Conservation (phyloP, 2,329 filamentous ascomycete genomes). For the Polytolypa hystricis region DNA sequence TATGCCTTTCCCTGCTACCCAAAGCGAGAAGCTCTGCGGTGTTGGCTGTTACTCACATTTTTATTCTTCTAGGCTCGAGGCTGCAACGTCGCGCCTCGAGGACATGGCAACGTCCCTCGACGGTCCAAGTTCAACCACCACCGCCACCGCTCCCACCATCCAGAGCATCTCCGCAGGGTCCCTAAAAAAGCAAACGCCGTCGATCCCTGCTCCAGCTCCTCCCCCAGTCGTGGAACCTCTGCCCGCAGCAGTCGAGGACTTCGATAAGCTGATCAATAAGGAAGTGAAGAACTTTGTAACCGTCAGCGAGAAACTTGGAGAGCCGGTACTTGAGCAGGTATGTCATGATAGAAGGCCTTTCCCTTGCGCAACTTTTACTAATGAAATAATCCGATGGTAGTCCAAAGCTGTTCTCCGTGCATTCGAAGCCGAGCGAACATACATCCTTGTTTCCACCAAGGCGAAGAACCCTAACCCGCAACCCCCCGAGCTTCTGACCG, state of each 20-base stretch:
- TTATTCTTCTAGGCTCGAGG: slow-evolving; percentile 65
- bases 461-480: slow-evolving; percentile 81
- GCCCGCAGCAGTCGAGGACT: slow-evolving; percentile 74
- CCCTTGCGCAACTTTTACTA: background rate
- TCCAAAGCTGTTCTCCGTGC: slow-evolving; percentile 49
- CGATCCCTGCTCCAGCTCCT: slow-evolving; percentile 33
- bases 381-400: too few species aligned
- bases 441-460: slow-evolving; percentile 78
- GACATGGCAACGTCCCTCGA: slow-evolving; percentile 74
- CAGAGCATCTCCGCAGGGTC: slow-evolving; percentile 17
- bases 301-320: slow-evolving; percentile 66
- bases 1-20: background rate
- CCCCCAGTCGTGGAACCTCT: slow-evolving; percentile 47
- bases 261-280: slow-evolving; percentile 64
- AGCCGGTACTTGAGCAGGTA: slow-evolving; percentile 70
- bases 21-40: too few species aligned
- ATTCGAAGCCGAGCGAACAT: slow-evolving; percentile 77
- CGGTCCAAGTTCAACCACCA: slow-evolving; percentile 34
- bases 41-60: too few species aligned
- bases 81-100: slow-evolving; percentile 88
- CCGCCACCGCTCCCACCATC: slow-evolving; percentile 19
- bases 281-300: slow-evolving; percentile 69
- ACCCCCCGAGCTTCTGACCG: slow-evolving; percentile 65
- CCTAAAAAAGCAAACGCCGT: slow-evolving; percentile 18
- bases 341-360: slow-evolving; percentile 27